These are phyloP conservation scores for Geotrichum reessii DNA, from an alignment of 1,139 yeast genomes.

Conservation along the genomic window DNA sequence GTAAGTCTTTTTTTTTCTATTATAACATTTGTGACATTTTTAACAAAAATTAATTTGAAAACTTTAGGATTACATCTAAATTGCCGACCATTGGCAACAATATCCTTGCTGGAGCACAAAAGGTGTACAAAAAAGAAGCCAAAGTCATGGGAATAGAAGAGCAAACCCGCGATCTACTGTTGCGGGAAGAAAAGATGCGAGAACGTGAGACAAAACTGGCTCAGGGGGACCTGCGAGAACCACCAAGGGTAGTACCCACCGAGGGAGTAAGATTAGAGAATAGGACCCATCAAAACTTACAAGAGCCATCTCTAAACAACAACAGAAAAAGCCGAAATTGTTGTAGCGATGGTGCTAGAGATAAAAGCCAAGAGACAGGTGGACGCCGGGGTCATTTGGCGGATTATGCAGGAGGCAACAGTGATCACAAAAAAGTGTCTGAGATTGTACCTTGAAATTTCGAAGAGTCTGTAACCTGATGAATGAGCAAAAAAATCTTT, in stretches of 20 bases:
- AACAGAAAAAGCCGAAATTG: background rate
- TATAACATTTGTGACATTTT: slow-evolving; percentile 13
- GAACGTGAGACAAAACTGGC: slow-evolving; percentile 66
- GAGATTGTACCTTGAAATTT: slow-evolving; percentile 1
- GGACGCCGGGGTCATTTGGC: background rate
- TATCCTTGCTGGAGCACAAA: slow-evolving; percentile 28
- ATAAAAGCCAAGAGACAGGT: background rate
- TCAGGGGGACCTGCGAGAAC: slow-evolving; percentile 5
- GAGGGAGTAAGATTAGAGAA: background rate
- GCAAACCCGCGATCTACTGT: slow-evolving; percentile 60
- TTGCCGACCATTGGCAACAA: slow-evolving; percentile 22
- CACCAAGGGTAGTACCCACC: background rate
- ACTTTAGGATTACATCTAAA: slow-evolving; percentile 5
- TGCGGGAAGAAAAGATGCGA: slow-evolving; percentile 65
- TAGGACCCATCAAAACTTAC: background rate
- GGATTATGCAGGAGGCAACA: slow-evolving; percentile 5
- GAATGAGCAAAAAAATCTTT: no score
- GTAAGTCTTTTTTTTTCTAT: slow-evolving; percentile 1
- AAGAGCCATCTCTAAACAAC: background rate
- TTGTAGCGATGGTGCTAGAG: slow-evolving; percentile 2
- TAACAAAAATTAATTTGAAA: background rate
- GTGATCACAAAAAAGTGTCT: slow-evolving; percentile 11
- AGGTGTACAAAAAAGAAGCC: slow-evolving; percentile 40
- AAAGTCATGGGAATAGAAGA: slow-evolving; percentile 72
- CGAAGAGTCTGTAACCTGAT: background rate